Percentiles rank a stretch among this genome's conserved stretches.
phyloP scores from a whole-genome alignment of 1,284 basidiomycete genomes.

The Exobasidium rhododendri region DNA sequence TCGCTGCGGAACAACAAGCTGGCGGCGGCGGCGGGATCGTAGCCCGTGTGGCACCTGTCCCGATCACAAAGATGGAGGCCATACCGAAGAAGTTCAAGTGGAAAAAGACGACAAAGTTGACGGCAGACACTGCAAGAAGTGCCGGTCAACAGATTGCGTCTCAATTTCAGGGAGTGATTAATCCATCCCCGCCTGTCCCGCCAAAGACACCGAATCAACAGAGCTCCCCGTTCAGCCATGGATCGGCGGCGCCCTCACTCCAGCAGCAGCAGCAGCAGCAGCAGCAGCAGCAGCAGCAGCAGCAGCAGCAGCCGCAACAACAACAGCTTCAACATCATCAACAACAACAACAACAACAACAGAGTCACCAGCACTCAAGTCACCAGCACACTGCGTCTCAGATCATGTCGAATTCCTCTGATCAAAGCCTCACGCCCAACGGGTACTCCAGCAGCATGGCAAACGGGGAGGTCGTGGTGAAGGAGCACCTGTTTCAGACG shows the following conservation, averaged over 20 bases:
- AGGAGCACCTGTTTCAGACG: slow-evolving; percentile 81
- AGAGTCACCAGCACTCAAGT: slow-evolving; percentile 1
- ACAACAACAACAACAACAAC: not conserved
- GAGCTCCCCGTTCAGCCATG: not conserved
- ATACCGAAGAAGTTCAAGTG: slow-evolving; percentile 60
- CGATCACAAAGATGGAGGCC: slow-evolving; percentile 53
- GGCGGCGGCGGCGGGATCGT: not conserved
- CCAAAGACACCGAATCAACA: slow-evolving; percentile 18
- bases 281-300: not conserved
- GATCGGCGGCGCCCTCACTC: not conserved
- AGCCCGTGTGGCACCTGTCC: not conserved
- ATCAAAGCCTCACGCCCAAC: not conserved
- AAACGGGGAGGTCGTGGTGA: slow-evolving; percentile 24
- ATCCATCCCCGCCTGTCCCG: slow-evolving; percentile 23
- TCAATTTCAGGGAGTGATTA: slow-evolving; percentile 5
- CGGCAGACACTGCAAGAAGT: slow-evolving; percentile 25
- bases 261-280: slow-evolving; percentile 8
- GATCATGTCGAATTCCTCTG: not conserved
- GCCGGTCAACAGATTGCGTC: slow-evolving; percentile 16
- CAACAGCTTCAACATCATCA: not conserved
- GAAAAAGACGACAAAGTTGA: slow-evolving; percentile 57
- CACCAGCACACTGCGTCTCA: not conserved
- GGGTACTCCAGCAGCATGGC: not conserved
- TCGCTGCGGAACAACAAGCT: not conserved
- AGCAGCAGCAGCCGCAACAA: not conserved